Conservation (phyloP, 108 stramenopile genomes). For the Schizochytrium sp. region DNA sequence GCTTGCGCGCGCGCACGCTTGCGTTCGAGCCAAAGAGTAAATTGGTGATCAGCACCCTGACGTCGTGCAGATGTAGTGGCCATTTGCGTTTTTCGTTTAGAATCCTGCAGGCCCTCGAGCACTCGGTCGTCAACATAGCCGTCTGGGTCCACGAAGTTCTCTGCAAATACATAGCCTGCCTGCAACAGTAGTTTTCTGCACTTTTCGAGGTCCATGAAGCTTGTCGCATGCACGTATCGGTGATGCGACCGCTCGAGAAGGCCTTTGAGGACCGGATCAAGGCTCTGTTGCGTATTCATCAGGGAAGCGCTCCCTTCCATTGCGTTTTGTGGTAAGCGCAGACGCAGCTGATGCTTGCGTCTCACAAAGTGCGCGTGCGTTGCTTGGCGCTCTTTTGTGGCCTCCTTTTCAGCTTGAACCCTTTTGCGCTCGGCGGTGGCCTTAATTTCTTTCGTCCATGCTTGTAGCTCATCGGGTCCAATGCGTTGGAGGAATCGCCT, state of each 20-base stretch:
- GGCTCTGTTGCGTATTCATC: too few species aligned
- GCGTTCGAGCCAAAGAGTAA: background rate
- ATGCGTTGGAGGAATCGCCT: background rate
- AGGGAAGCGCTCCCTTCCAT: background rate
- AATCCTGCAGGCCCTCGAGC: background rate
- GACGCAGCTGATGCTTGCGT: background rate
- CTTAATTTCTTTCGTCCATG: background rate
- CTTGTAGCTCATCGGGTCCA: background rate
- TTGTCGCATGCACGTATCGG: background rate
- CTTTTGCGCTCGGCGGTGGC: background rate
- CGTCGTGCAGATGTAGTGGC: background rate
- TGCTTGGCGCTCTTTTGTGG: background rate
- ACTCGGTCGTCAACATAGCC: background rate
- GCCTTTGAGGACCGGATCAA: background rate
- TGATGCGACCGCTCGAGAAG: background rate
- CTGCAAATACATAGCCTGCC: background rate
- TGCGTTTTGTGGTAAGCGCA: background rate
- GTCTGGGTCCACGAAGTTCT: background rate
- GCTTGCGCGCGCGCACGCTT: background rate
- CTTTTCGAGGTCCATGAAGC: background rate
- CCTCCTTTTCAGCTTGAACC: background rate
- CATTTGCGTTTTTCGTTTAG: background rate
- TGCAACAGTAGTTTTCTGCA: background rate
- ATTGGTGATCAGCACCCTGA: conserved; percentile 15
- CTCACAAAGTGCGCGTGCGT: background rate